Evolutionary conservation across 2,329 filamentous ascomycete species (phyloP), one percentile per base, ranked within the genome.

Genomic region (Ophiosphaerella narmari): DNA sequence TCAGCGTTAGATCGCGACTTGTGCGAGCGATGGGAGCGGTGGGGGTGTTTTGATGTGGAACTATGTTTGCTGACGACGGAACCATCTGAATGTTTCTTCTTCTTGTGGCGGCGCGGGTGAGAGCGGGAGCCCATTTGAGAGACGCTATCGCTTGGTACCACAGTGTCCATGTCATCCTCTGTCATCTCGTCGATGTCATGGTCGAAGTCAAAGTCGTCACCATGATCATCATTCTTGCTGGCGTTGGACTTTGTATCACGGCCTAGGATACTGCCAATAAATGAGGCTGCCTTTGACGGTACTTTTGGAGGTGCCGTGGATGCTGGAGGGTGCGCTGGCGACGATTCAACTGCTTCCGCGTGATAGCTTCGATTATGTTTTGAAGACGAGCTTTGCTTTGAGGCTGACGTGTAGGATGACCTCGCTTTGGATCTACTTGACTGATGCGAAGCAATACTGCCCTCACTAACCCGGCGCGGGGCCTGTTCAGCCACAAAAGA

Each of bases 121-220:
- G 63, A 62, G n/a, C n/a, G 58, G 2, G 63, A 67, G 8, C 67
- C 67, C 21, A 57, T 61, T 37, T 78, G 75, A 12, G 75, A 78
- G 52, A 80, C 78, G 46, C 74, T 77, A 50, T 80, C 78, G 50
- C 77, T 75, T 1, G 78, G 78, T 2, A 75, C 72, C 1, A 80
- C 74, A 4, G 77, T 79, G 52, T 75, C 75, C 43, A 65, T 62
- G 47, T 79, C 73, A 9, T 62, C 56, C 40, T 64, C 60, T 16
- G 59, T 63, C 23, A 65, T 34, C 16, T 70, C 63, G n/a, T 68
- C 67, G 37, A 70, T 18, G 16, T 18, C 16, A 3, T 18, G 16
- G 16, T 18, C 16, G 16, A 18, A 18, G 16, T 18, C 16, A 18
- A 18, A 18, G 16, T 18, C 16, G 16, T 18, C 16, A 18, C 2